phyloP scores from a whole-genome alignment of 106 monocot genomes.

The Platanthera guangdongensis region DNA sequence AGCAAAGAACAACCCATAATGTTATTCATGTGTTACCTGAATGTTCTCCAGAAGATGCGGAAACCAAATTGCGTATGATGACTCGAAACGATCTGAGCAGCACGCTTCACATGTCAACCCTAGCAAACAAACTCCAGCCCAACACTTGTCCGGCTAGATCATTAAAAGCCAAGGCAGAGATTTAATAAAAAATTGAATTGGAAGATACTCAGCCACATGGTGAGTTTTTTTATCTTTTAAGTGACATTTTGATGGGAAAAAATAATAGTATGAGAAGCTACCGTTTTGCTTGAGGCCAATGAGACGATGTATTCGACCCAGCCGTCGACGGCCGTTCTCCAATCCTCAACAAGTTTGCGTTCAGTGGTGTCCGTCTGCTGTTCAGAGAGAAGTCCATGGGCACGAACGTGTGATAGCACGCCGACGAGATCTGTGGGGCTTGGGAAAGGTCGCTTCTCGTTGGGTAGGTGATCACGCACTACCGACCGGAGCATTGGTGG shows the following conservation, averaged over 20 bases:
- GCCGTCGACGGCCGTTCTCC: conserved; percentile 59
- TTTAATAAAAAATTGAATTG: not conserved
- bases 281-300: conserved; percentile 38
- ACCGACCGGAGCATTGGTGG: conserved; percentile 43
- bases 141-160: conserved; percentile 70
- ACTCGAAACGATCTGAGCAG: conserved; percentile 44
- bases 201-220: not conserved
- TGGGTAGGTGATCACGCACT: conserved; percentile 41
- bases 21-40: conserved; percentile 29
- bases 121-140: conserved; percentile 67
- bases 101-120: conserved; percentile 74
- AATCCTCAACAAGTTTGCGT: conserved; percentile 34
- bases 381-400: conserved; percentile 64
- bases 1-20: not conserved
- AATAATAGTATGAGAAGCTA: conserved; percentile 7
- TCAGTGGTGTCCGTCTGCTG: not conserved
- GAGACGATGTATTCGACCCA: conserved; percentile 59
- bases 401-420: conserved; percentile 33
- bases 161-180: conserved; percentile 4
- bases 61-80: conserved; percentile 67
- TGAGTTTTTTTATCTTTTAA: not conserved
- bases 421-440: conserved; percentile 29
- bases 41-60: conserved; percentile 53
- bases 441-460: conserved; percentile 35
- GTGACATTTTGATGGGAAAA: not conserved